Evolutionary conservation across 2,329 filamentous ascomycete genomes (phyloP).

Genomic region (Pseudonectria buxi): DNA sequence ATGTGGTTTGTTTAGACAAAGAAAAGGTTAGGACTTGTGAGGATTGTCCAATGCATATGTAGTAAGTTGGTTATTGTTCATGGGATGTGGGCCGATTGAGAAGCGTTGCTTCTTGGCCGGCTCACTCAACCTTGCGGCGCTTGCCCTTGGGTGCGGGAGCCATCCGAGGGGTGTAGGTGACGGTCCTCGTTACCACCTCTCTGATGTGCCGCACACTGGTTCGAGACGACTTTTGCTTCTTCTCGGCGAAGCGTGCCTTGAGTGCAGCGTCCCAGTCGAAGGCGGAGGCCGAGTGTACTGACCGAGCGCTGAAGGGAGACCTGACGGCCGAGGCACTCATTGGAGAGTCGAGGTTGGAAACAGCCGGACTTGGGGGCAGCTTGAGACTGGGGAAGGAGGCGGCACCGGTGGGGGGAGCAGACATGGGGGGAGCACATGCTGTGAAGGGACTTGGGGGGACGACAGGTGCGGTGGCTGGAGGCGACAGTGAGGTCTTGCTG

Average conservation of each 20-base stretch:
- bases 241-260: constrained; percentile 59
- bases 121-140: constrained; percentile 63
- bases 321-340: constrained; percentile 52
- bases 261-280: constrained; percentile 73
- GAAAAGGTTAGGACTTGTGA: constrained; percentile 18
- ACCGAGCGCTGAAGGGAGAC: constrained; percentile 68
- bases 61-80: constrained; percentile 4
- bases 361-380: constrained; percentile 68
- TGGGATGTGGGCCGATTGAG: constrained; percentile 5
- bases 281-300: constrained; percentile 51
- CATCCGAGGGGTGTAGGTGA: constrained; percentile 83
- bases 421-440: constrained; percentile 44
- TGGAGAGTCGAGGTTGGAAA: constrained; percentile 63
- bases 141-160: constrained; percentile 89
- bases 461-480: constrained; percentile 31
- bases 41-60: constrained; percentile 13
- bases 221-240: constrained; percentile 49
- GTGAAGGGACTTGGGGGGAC: constrained; percentile 46
- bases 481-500: constrained; percentile 22
- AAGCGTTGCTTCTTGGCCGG: not conserved
- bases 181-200: constrained; percentile 89
- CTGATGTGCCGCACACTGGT: constrained; percentile 66
- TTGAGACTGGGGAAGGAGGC: constrained; percentile 60
- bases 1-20: constrained; percentile 16
- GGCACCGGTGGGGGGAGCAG: constrained; percentile 53